These are phyloP conservation scores for Talaromyces nanjingensis DNA, from an alignment of 495 filamentous ascomycete genomes.

Conservation along the genomic window DNA sequence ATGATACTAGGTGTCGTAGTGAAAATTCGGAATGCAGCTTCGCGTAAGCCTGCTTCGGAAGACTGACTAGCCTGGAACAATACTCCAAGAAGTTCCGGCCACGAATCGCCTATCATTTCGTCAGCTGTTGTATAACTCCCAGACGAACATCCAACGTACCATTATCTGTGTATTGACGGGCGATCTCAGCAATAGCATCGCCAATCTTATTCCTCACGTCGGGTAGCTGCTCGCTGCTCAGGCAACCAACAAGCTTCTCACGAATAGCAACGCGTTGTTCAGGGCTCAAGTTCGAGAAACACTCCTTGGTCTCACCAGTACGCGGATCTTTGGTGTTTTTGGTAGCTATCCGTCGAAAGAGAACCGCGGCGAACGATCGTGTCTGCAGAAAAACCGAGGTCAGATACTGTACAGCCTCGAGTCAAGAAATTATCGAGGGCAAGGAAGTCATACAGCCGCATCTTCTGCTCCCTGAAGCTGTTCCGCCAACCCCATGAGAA, in stretches of 20 bases:
- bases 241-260: conserved; percentile 68
- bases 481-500: conserved; percentile 90
- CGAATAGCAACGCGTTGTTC: conserved; percentile 72
- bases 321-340: conserved; percentile 71
- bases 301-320: conserved; percentile 65
- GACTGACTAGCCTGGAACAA: conserved; percentile 87
- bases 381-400: conserved; percentile 41
- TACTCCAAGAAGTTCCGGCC: conserved; percentile 81
- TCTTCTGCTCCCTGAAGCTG: conserved; percentile 72
- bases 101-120: conserved; percentile 58
- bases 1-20: conserved; percentile 93
- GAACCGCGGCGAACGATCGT: conserved; percentile 83
- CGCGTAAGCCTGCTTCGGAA: conserved; percentile 69
- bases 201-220: conserved; percentile 88
- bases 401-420: conserved; percentile 2
- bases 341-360: conserved; percentile 88
- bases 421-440: neutral
- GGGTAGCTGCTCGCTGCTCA: conserved; percentile 61
- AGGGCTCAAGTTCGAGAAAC: conserved; percentile 67
- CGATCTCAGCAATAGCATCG: conserved; percentile 91
- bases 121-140: conserved; percentile 1
- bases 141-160: conserved; percentile 44
- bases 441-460: conserved; percentile 48
- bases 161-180: conserved; percentile 87
- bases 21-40: conserved; percentile 90